These are phyloP conservation scores for Scenedesmus sp. DNA, from an alignment of 163 green algal species.

Conservation along the genomic window DNA sequence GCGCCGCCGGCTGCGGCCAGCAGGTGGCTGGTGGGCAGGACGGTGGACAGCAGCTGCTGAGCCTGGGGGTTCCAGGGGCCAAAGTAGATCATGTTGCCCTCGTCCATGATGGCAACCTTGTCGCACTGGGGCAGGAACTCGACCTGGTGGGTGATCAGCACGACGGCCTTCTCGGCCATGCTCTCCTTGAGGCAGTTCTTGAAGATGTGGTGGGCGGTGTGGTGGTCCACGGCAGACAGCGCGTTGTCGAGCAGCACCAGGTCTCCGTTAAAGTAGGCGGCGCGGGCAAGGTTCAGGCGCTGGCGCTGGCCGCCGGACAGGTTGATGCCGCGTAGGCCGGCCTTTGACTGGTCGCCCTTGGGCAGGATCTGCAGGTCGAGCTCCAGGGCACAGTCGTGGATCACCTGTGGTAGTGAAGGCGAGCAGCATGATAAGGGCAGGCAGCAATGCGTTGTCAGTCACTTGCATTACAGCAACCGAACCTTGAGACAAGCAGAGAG, in stretches of 20 bases:
- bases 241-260: conserved; percentile 78
- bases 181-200: conserved; percentile 62
- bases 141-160: conserved; percentile 79
- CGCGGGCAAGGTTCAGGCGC: conserved; percentile 75
- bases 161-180: conserved; percentile 66
- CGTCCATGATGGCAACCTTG: conserved; percentile 73
- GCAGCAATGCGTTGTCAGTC: not conserved
- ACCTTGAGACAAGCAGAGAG: no score
- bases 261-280: conserved; percentile 74
- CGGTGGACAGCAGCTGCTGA: conserved; percentile 67
- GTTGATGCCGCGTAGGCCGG: conserved; percentile 81
- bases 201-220: conserved; percentile 78
- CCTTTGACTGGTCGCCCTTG: conserved; percentile 75
- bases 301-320: conserved; percentile 81
- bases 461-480: no score
- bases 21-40: conserved; percentile 71
- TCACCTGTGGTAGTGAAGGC: conserved; percentile 37
- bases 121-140: conserved; percentile 69
- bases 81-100: conserved; percentile 73
- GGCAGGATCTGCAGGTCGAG: conserved; percentile 73
- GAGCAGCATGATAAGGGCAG: not conserved
- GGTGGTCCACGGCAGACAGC: conserved; percentile 72
- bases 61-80: conserved; percentile 61
- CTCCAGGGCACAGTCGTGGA: conserved; percentile 71
- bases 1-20: conserved; percentile 68